phyloP scores from a whole-genome alignment of 164 flowering plant species.

The Vitis cinerea region DNA sequence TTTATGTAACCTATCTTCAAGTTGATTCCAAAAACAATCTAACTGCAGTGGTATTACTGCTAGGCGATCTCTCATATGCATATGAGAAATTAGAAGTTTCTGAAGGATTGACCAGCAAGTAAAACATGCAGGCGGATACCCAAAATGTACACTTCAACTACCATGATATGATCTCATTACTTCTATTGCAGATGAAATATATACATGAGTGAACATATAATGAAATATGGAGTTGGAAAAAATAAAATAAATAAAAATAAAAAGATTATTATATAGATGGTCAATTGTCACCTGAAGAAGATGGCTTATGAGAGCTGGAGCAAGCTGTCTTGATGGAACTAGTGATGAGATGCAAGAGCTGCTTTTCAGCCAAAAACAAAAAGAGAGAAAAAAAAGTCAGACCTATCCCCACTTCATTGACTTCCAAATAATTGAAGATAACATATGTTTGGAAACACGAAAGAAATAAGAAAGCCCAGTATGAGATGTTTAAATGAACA shows the following conservation, averaged over 20 bases:
- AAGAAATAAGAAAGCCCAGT: too few relatives aligned
- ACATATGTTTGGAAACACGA: neutral
- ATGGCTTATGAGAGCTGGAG: conserved; percentile 28
- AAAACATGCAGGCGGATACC: neutral
- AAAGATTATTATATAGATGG: neutral
- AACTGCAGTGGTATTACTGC: neutral
- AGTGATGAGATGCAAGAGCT: conserved; percentile 29
- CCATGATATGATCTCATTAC: neutral
- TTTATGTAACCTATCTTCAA: too few relatives aligned
- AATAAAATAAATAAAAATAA: neutral
- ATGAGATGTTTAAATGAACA: neutral
- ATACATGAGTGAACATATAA: neutral
- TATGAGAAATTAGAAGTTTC: neutral
- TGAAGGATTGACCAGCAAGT: neutral
- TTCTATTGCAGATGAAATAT: neutral
- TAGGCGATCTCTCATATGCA: neutral
- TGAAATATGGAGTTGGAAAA: neutral
- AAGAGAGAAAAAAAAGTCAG: neutral
- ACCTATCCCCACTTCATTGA: conserved; percentile 3
- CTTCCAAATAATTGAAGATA: neutral
- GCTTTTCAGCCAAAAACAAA: conserved; percentile 14
- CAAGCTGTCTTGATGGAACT: conserved; percentile 24
- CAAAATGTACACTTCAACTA: neutral
- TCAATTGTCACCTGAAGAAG: neutral
- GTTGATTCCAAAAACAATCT: neutral